Evolutionary conservation across 805 yeast genomes (phyloP).

Genomic region (Saccharomycopsis sp.): DNA sequence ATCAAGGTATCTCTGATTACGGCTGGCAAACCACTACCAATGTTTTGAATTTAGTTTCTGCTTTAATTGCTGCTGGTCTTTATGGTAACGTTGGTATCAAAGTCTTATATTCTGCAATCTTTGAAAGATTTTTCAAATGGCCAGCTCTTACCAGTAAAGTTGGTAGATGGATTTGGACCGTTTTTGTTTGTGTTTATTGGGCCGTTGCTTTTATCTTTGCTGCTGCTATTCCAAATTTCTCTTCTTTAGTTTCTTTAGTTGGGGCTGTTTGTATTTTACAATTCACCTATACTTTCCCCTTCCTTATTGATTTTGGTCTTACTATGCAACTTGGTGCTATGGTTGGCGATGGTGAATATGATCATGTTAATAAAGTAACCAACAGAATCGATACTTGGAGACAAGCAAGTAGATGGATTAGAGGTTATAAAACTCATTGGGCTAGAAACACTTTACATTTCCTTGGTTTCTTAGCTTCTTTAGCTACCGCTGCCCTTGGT

Average conservation of each 20-base stretch:
- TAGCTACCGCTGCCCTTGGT: constrained; percentile 17
- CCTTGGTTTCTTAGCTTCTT: constrained; percentile 14
- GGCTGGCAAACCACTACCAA: constrained; percentile 30
- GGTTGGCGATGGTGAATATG: constrained; percentile 18
- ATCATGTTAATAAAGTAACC: constrained; percentile 13
- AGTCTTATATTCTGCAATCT: constrained; percentile 32
- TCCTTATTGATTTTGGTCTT: constrained; percentile 21
- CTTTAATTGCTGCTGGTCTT: constrained; percentile 34
- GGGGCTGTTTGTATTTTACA: constrained; percentile 37
- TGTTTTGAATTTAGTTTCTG: constrained; percentile 28
- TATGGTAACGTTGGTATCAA: constrained; percentile 39
- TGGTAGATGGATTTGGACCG: constrained; percentile 30
- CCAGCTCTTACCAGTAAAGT: constrained; percentile 26
- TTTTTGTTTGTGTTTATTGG: constrained; percentile 32
- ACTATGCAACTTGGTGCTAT: constrained; percentile 20
- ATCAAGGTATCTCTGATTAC: constrained; percentile 31
- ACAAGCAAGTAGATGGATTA: constrained; percentile 16
- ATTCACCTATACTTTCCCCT: constrained; percentile 37
- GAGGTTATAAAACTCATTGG: constrained; percentile 20
- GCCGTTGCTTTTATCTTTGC: constrained; percentile 33
- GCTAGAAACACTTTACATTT: constrained; percentile 19
- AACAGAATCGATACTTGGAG: constrained; percentile 15
- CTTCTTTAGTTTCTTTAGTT: constrained; percentile 28
- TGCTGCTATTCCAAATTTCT: constrained; percentile 34
- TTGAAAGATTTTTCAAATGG: constrained; percentile 24